These are phyloP conservation scores for Coccomyxa sp. DNA, from an alignment of 139 green algal species.

Conservation along the genomic window DNA sequence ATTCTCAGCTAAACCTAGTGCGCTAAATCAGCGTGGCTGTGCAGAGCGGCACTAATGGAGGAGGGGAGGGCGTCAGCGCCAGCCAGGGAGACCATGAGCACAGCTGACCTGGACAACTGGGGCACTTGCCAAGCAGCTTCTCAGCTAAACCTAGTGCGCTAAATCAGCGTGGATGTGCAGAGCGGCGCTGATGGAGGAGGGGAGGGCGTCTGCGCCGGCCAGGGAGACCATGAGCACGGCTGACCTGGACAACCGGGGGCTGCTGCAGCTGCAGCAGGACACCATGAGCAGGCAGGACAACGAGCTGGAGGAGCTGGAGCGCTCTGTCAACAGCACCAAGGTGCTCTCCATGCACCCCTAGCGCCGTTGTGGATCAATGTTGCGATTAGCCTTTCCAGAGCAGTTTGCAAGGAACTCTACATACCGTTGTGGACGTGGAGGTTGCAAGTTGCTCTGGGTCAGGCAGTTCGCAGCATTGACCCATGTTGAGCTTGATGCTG, in stretches of 20 bases:
- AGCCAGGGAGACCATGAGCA: too few relatives aligned
- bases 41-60: too few relatives aligned
- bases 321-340: conserved; percentile 66
- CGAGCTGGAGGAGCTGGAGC: conserved; percentile 71
- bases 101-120: too few relatives aligned
- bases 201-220: background rate
- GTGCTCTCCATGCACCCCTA: conserved; percentile 6
- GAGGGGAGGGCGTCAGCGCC: too few relatives aligned
- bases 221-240: conserved; percentile 64
- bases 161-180: conserved; percentile 17
- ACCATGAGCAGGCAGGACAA: conserved; percentile 74
- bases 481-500: background rate
- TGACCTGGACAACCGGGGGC: conserved; percentile 47
- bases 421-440: background rate
- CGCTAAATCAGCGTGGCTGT: too few relatives aligned
- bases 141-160: too few relatives aligned
- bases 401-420: background rate
- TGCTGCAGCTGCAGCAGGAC: conserved; percentile 69
- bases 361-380: background rate
- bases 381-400: conserved; percentile 1
- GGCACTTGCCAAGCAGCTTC: too few relatives aligned
- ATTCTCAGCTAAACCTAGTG: too few relatives aligned
- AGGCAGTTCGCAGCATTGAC: background rate
- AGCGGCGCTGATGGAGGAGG: conserved; percentile 27
- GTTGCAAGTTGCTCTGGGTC: background rate